These are phyloP conservation scores for Trametes hirsuta DNA, from an alignment of 1,284 basidiomycete genomes.

Conservation along the genomic window DNA sequence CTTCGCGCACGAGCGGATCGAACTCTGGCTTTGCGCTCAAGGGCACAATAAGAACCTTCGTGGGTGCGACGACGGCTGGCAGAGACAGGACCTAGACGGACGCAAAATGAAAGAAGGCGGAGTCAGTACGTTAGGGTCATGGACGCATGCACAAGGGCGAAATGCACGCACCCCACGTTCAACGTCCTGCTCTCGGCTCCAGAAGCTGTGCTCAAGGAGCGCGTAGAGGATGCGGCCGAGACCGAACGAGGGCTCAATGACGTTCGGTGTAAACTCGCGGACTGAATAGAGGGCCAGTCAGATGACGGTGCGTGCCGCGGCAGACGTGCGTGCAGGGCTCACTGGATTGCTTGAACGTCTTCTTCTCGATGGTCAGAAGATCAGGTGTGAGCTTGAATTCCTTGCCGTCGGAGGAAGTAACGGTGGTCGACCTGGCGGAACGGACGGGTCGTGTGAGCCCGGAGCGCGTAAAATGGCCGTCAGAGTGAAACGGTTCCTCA, in stretches of 20 bases:
- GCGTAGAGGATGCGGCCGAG: conserved; percentile 96
- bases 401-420: conserved; percentile 63
- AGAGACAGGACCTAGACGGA: conserved; percentile 80
- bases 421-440: conserved; percentile 46
- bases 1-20: conserved; percentile 82
- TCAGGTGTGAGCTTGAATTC: conserved; percentile 78
- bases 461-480: conserved; percentile 24
- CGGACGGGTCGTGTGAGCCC: conserved; percentile 23
- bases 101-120: conserved; percentile 15
- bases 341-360: conserved; percentile 92
- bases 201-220: conserved; percentile 95
- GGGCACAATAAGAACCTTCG: conserved; percentile 97
- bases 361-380: conserved; percentile 80
- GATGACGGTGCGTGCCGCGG: conserved; percentile 29
- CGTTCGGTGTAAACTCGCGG: conserved; percentile 95
- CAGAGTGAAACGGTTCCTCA: conserved; percentile 40
- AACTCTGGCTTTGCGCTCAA: conserved; percentile 89
- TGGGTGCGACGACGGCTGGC: conserved; percentile 90
- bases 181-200: conserved; percentile 90
- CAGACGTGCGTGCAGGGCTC: conserved; percentile 36
- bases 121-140: conserved; percentile 22
- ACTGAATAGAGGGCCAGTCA: conserved; percentile 51
- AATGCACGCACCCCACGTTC: conserved; percentile 77
- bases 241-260: conserved; percentile 99
- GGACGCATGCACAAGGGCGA: conserved; percentile 27